phyloP scores from a whole-genome alignment of 805 yeast genomes.

The Candida chilensis region DNA sequence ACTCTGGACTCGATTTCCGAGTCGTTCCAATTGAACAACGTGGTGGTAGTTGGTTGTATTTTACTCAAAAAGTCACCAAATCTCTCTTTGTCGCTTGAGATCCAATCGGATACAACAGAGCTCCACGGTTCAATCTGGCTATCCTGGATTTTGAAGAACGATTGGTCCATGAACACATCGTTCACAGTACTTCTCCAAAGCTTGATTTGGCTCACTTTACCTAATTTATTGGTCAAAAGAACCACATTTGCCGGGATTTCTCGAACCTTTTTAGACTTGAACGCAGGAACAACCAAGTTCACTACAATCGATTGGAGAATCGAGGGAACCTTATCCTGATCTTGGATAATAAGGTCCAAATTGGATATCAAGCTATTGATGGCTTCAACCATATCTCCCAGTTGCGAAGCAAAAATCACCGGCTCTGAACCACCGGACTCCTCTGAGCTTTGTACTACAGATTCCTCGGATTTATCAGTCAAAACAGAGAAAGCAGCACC shows the following conservation, averaged over 20 bases:
- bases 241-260: slow-evolving; percentile 31
- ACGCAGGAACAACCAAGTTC: slow-evolving; percentile 42
- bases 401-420: slow-evolving; percentile 7
- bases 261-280: slow-evolving; percentile 31
- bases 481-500: too few species aligned
- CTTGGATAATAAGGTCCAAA: slow-evolving; percentile 36
- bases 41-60: slow-evolving; percentile 43
- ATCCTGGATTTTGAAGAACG: slow-evolving; percentile 35
- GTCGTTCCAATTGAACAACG: slow-evolving; percentile 68
- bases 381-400: slow-evolving; percentile 30
- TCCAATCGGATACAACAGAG: slow-evolving; percentile 52
- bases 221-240: slow-evolving; percentile 27
- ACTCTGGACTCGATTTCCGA: slow-evolving; percentile 49
- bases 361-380: slow-evolving; percentile 18
- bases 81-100: slow-evolving; percentile 51
- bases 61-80: slow-evolving; percentile 42
- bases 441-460: too few species aligned
- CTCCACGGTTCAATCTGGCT: slow-evolving; percentile 37
- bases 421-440: too few species aligned
- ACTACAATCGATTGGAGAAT: slow-evolving; percentile 42
- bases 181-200: slow-evolving; percentile 56
- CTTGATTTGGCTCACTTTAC: slow-evolving; percentile 26
- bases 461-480: too few species aligned
- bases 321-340: slow-evolving; percentile 49
- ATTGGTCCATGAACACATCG: slow-evolving; percentile 57